Conservation (phyloP, 1,139 yeast genomes). For the Pneumocystis sp. region DNA sequence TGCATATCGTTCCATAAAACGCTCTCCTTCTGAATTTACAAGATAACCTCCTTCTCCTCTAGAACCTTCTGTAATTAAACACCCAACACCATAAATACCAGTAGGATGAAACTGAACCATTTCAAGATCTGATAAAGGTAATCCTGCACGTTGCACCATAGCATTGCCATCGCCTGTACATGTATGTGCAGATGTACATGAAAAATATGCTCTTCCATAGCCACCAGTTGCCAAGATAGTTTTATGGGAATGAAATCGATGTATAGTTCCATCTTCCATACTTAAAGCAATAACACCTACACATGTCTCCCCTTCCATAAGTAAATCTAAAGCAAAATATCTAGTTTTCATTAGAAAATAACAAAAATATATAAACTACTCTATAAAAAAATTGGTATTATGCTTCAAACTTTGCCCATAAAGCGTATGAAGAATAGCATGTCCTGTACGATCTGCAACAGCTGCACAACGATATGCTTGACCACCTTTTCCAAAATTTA, state of each 20-base stretch:
- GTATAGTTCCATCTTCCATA: conserved; percentile 97
- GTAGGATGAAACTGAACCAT: conserved; percentile 99
- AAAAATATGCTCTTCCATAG: conserved; percentile 95
- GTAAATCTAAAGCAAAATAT: conserved; percentile 83
- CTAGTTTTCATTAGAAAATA: neutral
- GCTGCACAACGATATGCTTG: conserved; percentile 99
- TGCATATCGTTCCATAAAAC: conserved; percentile 98
- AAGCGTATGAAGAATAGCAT: conserved; percentile 85
- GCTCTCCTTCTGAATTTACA: conserved; percentile 93
- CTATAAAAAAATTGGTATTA: conserved; percentile 95
- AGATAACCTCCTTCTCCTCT: conserved; percentile 99
- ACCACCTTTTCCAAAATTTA: conserved; percentile 93
- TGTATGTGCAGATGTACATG: conserved; percentile 97
- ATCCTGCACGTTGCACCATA: conserved; percentile 96
- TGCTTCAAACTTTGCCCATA: conserved; percentile 95
- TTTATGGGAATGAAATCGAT: conserved; percentile 92
- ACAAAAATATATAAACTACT: conserved; percentile 28
- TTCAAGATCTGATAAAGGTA: conserved; percentile 94
- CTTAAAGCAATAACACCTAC: conserved; percentile 95
- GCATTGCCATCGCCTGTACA: conserved; percentile 99
- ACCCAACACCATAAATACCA: conserved; percentile 97
- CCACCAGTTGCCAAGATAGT: conserved; percentile 98
- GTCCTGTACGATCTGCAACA: conserved; percentile 98
- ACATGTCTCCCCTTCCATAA: conserved; percentile 92
- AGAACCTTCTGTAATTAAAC: conserved; percentile 97